phyloP scores from a whole-genome alignment of 225 moss, liverwort and hornwort genomes.

The Pseudisothecium myosuroides region DNA sequence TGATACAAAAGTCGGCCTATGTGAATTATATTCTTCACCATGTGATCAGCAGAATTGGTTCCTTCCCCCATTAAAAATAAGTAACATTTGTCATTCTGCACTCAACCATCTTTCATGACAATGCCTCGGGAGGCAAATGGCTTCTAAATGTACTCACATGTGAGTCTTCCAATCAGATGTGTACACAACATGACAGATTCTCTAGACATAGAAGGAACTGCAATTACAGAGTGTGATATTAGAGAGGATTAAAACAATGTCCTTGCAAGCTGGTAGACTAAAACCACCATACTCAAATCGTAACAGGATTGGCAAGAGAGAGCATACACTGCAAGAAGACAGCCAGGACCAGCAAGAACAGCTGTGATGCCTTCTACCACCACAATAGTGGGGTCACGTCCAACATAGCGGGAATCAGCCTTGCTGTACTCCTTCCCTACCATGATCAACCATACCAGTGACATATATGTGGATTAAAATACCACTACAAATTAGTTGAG shows the following conservation, averaged over 20 bases:
- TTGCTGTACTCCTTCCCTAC: conserved; percentile 99
- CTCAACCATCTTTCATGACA: not conserved
- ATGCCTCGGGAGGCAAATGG: not conserved
- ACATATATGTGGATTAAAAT: not conserved
- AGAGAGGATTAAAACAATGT: not conserved
- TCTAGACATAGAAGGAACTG: not conserved
- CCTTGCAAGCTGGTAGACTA: not conserved
- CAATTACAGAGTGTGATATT: not conserved
- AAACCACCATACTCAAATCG: not conserved
- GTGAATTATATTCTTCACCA: not conserved
- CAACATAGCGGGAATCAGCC: conserved; percentile 80
- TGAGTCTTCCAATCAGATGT: not conserved
- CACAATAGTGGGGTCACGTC: conserved; percentile 66
- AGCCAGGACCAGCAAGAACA: conserved; percentile 72
- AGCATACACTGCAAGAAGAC: conserved; percentile 68
- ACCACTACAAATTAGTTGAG: not conserved
- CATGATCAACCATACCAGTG: not conserved
- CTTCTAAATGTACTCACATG: not conserved
- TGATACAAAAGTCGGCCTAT: not conserved
- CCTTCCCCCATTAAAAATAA: not conserved
- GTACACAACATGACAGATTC: not conserved
- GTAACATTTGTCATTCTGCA: not conserved
- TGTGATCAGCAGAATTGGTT: not conserved
- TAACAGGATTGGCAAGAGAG: not conserved
- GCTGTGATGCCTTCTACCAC: conserved; percentile 79